A percentile compares a stretch with the other conserved stretches of the same genome.
Evolutionary conservation across 306 rosid species (phyloP).

Genomic region (Vachellia pachyceras): DNA sequence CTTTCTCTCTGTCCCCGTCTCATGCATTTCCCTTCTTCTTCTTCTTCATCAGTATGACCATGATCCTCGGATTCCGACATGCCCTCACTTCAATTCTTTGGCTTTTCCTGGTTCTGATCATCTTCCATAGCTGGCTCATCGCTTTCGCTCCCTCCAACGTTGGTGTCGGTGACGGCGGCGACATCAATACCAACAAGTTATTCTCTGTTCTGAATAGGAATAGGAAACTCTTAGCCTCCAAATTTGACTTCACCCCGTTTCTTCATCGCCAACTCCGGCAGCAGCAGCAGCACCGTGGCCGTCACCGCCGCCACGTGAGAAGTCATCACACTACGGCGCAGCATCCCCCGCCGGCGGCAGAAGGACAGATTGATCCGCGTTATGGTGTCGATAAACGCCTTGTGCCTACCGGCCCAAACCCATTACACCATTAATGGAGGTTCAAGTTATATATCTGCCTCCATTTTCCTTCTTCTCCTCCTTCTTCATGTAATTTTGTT

Average conservation of each 20-base stretch:
- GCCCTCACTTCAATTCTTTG: constrained; percentile 53
- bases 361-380: constrained; percentile 64
- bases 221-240: constrained; percentile 52
- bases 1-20: constrained; percentile 39
- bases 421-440: constrained; percentile 85
- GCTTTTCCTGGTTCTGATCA: constrained; percentile 47
- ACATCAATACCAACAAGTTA: neutral
- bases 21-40: constrained; percentile 26
- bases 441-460: neutral
- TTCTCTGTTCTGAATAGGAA: neutral
- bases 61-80: constrained; percentile 42
- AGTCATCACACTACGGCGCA: constrained; percentile 4
- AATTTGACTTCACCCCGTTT: constrained; percentile 66
- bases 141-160: constrained; percentile 24
- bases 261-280: constrained; percentile 44
- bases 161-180: no score
- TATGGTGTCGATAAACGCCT: constrained; percentile 82
- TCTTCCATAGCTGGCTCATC: constrained; percentile 45
- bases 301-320: constrained; percentile 31
- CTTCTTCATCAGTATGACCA: constrained; percentile 30
- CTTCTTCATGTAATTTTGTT: constrained; percentile 51
- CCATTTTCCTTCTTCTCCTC: neutral
- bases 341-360: neutral
- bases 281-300: constrained; percentile 41
- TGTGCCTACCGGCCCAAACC: constrained; percentile 97